Conservation (phyloP, 305 asterid species). For the Fraxinus sp. region DNA sequence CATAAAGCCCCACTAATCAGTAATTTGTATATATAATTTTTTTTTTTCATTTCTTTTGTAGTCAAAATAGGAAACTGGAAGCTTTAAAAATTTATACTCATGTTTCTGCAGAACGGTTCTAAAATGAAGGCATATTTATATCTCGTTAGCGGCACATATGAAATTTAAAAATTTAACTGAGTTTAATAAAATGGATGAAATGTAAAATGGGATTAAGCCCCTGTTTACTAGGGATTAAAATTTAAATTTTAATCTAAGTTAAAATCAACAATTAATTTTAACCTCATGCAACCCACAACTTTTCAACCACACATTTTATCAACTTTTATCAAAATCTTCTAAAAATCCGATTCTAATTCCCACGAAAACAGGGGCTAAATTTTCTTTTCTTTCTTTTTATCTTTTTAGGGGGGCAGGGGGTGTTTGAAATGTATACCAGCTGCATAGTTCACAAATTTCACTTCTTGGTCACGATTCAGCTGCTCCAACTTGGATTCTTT, state of each 20-base stretch:
- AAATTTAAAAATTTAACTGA: not conserved
- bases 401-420: not conserved
- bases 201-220: not conserved
- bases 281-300: too few relatives aligned
- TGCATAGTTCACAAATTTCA: slow-evolving; percentile 54
- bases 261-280: too few relatives aligned
- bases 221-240: too few relatives aligned
- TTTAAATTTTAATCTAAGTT: too few relatives aligned
- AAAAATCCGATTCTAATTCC: too few relatives aligned
- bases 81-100: not conserved
- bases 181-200: not conserved
- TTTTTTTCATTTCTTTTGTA: not conserved
- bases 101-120: not conserved
- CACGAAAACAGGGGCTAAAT: not conserved
- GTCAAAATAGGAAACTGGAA: not conserved
- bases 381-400: not conserved
- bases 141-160: not conserved
- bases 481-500: slow-evolving; percentile 55
- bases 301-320: too few relatives aligned
- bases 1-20: not conserved
- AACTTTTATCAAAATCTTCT: too few relatives aligned
- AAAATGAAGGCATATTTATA: not conserved
- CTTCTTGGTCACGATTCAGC: slow-evolving; percentile 66
- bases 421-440: slow-evolving; percentile 42
- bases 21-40: not conserved